Conservation (phyloP, 1,284 basidiomycete genomes). For the Sporisorium reilianum region DNA sequence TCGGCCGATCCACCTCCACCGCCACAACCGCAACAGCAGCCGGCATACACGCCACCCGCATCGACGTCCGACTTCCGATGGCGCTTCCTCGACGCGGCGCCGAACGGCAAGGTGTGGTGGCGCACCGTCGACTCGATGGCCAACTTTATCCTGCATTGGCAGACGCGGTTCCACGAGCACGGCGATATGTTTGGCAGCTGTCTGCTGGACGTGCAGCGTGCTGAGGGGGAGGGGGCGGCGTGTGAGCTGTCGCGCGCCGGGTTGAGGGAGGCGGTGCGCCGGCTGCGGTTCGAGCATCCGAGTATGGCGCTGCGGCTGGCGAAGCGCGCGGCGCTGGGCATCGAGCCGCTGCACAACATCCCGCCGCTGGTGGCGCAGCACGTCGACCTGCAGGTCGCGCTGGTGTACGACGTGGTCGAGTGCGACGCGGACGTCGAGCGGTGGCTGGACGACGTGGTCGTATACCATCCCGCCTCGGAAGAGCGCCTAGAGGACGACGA, state of each 20-base stretch:
- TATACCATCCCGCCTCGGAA: conserved; percentile 15
- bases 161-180: conserved; percentile 36
- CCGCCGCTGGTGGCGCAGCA: conserved; percentile 13
- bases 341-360: conserved; percentile 2
- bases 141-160: conserved; percentile 49
- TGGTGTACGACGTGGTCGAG: conserved; percentile 30
- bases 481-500: conserved; percentile 6
- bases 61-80: conserved; percentile 26
- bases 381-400: conserved; percentile 40
- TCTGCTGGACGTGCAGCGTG: conserved; percentile 3
- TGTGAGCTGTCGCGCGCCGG: neutral
- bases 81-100: neutral
- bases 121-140: conserved; percentile 45
- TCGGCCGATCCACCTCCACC: neutral
- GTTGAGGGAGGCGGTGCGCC: conserved; percentile 23
- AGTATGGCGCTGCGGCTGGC: conserved; percentile 30
- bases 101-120: conserved; percentile 26
- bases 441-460: conserved; percentile 31
- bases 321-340: conserved; percentile 12
- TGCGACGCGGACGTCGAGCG: conserved; percentile 14
- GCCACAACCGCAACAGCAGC: neutral
- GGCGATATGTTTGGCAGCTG: conserved; percentile 44
- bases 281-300: conserved; percentile 30
- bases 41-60: conserved; percentile 6
- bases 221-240: neutral